Conservation (phyloP, 345 rosid species). For the Theobroma cacao region DNA sequence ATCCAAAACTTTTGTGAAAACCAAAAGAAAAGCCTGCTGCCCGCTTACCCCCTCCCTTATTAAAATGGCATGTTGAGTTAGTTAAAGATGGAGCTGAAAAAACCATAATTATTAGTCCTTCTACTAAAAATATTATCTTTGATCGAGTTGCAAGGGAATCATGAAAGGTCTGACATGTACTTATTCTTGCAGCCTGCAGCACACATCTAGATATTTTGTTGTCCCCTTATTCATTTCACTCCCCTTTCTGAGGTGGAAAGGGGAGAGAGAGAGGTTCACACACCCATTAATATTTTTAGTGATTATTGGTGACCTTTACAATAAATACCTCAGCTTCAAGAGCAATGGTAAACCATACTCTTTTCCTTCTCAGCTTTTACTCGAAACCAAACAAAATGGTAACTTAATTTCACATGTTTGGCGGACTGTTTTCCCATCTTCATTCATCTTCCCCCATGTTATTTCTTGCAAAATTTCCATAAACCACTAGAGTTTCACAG, state of each 20-base stretch:
- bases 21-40: no score
- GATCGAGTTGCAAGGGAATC: background rate
- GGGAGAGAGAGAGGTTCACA: background rate
- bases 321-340: background rate
- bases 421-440: background rate
- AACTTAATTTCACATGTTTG: background rate
- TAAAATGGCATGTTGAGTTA: no score
- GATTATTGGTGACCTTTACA: background rate
- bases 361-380: background rate
- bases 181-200: background rate
- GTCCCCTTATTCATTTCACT: background rate
- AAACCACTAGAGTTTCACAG: background rate
- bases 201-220: background rate
- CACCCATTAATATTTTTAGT: background rate
- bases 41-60: no score
- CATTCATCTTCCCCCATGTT: background rate
- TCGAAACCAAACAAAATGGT: background rate
- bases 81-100: no score
- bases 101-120: no score
- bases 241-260: background rate
- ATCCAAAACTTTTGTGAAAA: no score
- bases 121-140: no score
- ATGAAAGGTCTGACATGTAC: no score
- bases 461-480: background rate
- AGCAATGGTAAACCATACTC: background rate